Percentiles rank a stretch among this genome's conserved stretches.
Evolutionary conservation across 2,329 filamentous ascomycete species (phyloP).

Genomic region (Sporothrix luriei): DNA sequence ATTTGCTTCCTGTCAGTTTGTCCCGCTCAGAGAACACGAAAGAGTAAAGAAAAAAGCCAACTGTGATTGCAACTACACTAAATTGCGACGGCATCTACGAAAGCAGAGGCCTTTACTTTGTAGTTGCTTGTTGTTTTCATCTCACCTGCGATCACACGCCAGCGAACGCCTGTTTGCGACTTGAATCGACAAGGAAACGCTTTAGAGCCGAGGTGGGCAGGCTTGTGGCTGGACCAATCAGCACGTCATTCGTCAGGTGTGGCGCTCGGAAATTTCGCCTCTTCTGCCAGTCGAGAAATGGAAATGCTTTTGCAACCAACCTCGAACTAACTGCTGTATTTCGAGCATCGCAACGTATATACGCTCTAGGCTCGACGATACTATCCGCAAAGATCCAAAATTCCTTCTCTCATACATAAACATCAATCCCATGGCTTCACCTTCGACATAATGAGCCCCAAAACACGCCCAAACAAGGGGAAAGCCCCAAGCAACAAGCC

Average conservation of each 20-base stretch:
- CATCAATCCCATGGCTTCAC: constrained; percentile 25
- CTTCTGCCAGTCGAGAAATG: constrained; percentile 25
- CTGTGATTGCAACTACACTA: no score
- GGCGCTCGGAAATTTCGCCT: constrained; percentile 31
- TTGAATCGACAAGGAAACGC: no score
- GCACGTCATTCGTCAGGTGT: constrained; percentile 4
- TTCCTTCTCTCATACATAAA: background rate
- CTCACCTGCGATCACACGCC: no score
- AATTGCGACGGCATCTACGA: no score
- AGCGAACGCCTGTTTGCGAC: no score
- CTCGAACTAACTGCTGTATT: constrained; percentile 4
- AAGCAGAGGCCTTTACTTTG: no score
- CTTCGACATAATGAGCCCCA: constrained; percentile 27
- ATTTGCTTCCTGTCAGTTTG: no score
- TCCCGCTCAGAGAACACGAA: no score
- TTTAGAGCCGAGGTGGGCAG: background rate
- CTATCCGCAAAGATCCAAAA: background rate
- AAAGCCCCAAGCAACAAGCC: constrained; percentile 26
- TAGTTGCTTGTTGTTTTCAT: no score
- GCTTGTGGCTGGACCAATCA: constrained; percentile 33
- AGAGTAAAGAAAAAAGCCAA: no score
- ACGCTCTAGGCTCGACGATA: background rate
- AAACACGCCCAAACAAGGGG: constrained; percentile 31
- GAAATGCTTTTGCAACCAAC: constrained; percentile 11
- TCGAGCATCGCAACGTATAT: constrained; percentile 3